Evolutionary conservation across 192 early-diverging fungal genomes (phyloP).

Genomic region (Chytriomyces hyalinus): DNA sequence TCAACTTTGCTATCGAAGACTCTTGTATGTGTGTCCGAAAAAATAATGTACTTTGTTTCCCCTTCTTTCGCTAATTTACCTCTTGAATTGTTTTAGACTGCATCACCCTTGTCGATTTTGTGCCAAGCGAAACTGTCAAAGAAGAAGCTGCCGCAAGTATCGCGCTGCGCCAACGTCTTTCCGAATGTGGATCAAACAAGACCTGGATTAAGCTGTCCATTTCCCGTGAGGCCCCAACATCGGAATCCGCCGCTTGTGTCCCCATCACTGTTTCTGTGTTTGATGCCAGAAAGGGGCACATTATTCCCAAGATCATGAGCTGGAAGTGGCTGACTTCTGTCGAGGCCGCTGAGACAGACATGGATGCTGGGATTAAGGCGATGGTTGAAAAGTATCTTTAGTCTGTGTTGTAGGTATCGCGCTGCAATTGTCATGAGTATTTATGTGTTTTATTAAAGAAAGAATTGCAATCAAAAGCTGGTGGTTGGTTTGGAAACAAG

Average conservation of each 20-base stretch:
- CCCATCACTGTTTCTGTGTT: slow-evolving; percentile 28
- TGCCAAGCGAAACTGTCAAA: neutral
- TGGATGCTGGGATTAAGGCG: slow-evolving; percentile 26
- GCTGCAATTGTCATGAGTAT: no score
- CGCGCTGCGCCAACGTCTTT: neutral
- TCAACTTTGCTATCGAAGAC: slow-evolving; percentile 36
- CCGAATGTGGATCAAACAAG: neutral
- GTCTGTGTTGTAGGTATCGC: neutral
- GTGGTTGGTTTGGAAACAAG: no score
- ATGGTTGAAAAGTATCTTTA: slow-evolving; percentile 30
- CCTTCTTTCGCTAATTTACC: neutral
- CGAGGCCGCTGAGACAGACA: neutral
- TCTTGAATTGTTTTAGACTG: neutral
- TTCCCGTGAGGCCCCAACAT: slow-evolving; percentile 2
- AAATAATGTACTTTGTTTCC: neutral
- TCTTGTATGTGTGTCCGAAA: slow-evolving; percentile 12
- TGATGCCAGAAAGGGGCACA: slow-evolving; percentile 20
- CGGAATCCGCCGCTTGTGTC: neutral
- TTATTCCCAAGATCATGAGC: slow-evolving; percentile 30
- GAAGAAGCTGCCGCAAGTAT: neutral
- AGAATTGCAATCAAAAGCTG: no score
- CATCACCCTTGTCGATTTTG: slow-evolving; percentile 2
- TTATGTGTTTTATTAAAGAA: no score
- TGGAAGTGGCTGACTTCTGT: slow-evolving; percentile 26
- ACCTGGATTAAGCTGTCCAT: slow-evolving; percentile 21